A percentile compares a stretch with the other conserved stretches of the same genome.
phyloP scores from a whole-genome alignment of 2,329 filamentous ascomycete species.

The Rhynchosporium agropyri region DNA sequence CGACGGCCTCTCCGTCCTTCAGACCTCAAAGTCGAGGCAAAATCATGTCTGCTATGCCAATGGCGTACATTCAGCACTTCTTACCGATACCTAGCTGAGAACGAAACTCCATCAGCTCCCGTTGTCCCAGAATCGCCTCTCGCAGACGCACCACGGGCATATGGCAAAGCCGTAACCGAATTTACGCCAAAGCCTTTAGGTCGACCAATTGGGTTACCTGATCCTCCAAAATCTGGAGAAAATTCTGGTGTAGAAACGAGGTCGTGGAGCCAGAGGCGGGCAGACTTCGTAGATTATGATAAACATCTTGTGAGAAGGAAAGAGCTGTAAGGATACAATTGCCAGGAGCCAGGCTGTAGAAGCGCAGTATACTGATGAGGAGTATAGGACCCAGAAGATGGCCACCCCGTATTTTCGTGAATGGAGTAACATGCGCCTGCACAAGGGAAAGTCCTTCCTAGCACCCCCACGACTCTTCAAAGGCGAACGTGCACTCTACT shows the following conservation, averaged over 20 bases:
- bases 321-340: conserved; percentile 60
- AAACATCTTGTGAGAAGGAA: conserved; percentile 78
- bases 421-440: conserved; percentile 80
- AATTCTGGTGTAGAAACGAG: conserved; percentile 78
- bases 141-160: conserved; percentile 61
- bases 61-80: conserved; percentile 54
- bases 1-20: conserved; percentile 30
- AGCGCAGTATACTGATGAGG: conserved; percentile 19
- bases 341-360: neutral
- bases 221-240: conserved; percentile 74
- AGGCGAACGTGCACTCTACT: conserved; percentile 80
- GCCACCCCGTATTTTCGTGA: conserved; percentile 93
- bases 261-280: conserved; percentile 66
- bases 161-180: conserved; percentile 56
- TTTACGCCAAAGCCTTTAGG: conserved; percentile 63
- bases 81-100: conserved; percentile 43
- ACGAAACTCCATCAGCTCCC: conserved; percentile 29
- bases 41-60: conserved; percentile 55
- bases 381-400: conserved; percentile 69
- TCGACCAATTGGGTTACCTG: conserved; percentile 79
- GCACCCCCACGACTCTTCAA: conserved; percentile 85
- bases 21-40: conserved; percentile 29
- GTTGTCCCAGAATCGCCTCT: conserved; percentile 48
- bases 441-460: conserved; percentile 91
- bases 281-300: conserved; percentile 83